Percentiles rank a stretch among this genome's conserved stretches.
Conservation (phyloP, 768 basidiomycete species). For the Panellus pusillus region DNA sequence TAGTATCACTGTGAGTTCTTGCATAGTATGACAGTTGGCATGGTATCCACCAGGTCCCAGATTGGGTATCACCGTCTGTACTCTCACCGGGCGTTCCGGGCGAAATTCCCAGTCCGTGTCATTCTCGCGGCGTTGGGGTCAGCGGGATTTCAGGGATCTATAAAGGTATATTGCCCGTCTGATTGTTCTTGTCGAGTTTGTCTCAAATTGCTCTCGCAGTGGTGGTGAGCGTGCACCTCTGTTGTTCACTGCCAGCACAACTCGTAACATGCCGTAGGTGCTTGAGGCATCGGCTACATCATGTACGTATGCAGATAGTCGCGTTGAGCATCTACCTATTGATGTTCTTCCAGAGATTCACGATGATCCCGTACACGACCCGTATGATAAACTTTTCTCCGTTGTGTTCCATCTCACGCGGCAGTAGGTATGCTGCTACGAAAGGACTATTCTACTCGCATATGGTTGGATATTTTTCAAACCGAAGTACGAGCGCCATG, state of each 20-base stretch:
- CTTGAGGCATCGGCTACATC: slow-evolving; percentile 71
- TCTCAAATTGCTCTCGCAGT: slow-evolving; percentile 30
- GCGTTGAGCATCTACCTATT: too few relatives aligned
- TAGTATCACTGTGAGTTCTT: slow-evolving; percentile 50
- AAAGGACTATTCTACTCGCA: slow-evolving; percentile 74
- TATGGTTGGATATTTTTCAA: slow-evolving; percentile 86
- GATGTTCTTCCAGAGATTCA: slow-evolving; percentile 50
- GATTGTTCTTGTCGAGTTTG: slow-evolving; percentile 9
- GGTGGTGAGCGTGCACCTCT: slow-evolving; percentile 44
- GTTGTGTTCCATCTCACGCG: slow-evolving; percentile 1
- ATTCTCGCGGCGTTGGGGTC: slow-evolving; percentile 66
- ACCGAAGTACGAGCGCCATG: slow-evolving; percentile 62
- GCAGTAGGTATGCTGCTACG: slow-evolving; percentile 66
- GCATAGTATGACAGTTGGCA: neutral
- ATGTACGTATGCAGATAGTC: slow-evolving; percentile 42
- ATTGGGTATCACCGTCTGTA: slow-evolving; percentile 81
- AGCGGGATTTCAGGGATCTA: slow-evolving; percentile 77
- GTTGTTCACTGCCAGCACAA: neutral
- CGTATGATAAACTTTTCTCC: slow-evolving; percentile 40
- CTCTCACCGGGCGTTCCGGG: slow-evolving; percentile 71
- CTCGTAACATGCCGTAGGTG: slow-evolving; percentile 41
- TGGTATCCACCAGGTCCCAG: neutral
- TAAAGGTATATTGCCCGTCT: slow-evolving; percentile 49
- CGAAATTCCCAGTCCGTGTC: slow-evolving; percentile 52
- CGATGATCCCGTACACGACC: slow-evolving; percentile 70